A percentile compares a stretch with the other conserved stretches of the same genome.
These are phyloP conservation scores for Geranium brycei DNA, from an alignment of 345 rosid genomes.

Conservation along the genomic window DNA sequence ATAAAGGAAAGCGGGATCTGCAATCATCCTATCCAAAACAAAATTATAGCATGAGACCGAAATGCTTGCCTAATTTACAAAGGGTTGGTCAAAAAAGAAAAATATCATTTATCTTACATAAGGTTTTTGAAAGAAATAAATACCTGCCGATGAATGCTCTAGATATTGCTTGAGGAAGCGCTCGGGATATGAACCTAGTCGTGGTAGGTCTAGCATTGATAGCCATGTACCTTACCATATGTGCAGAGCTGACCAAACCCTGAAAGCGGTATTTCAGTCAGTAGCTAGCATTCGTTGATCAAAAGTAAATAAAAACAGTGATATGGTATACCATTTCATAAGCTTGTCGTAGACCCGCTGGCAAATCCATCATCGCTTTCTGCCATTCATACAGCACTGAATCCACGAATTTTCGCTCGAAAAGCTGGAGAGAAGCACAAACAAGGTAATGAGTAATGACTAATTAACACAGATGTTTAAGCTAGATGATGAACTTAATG, in stretches of 20 bases:
- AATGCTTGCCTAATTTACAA: background rate
- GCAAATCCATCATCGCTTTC: constrained; percentile 84
- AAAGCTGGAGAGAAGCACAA: constrained; percentile 41
- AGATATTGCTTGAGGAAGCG: constrained; percentile 76
- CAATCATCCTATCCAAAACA: constrained; percentile 61
- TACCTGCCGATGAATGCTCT: constrained; percentile 98
- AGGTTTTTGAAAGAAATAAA: constrained; percentile 14
- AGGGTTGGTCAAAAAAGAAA: background rate
- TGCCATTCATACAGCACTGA: constrained; percentile 97
- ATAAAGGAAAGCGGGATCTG: constrained; percentile 83
- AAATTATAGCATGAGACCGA: constrained; percentile 1
- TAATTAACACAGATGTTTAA: background rate
- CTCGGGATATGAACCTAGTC: constrained; percentile 65
- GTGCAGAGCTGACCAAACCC: constrained; percentile 98
- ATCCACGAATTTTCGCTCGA: constrained; percentile 80
- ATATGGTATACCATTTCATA: constrained; percentile 62
- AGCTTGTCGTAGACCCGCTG: constrained; percentile 96
- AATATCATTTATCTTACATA: too few species aligned
- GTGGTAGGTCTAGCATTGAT: constrained; percentile 92
- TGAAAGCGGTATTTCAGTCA: constrained; percentile 28
- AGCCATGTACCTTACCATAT: constrained; percentile 79
- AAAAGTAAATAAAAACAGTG: constrained; percentile 7
- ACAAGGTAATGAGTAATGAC: constrained; percentile 6
- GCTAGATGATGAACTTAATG: background rate
- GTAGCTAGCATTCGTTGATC: constrained; percentile 4